Base-by-base conservation (phyloP, 768 basidiomycete genomes). In the Suillus tomentosus region DNA sequence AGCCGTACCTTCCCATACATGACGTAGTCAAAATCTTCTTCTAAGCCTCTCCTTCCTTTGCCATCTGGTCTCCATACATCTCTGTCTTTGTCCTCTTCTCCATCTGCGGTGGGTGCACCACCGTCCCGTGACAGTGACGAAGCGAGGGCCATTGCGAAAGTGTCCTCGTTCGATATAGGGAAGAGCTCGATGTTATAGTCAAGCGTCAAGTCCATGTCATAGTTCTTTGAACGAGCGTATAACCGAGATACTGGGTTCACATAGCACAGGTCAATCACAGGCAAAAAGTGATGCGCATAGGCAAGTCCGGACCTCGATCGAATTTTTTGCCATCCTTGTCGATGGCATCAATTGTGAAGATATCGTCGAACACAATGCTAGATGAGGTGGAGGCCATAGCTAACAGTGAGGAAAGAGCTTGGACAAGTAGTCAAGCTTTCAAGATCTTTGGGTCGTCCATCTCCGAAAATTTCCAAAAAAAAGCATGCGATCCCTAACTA, bases 1-100 rank as follows among this genome's bases (percentile, higher is more conserved):
- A 53, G 39, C 13, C 67, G 64, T 68, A 96, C 95, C 88, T 96
- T 99, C 39, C 96, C 96, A 75, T 94, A 95, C 95, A 98, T 98
- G 68, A 99, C 96, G 81, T 99, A 99, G 72, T 98, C 96, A 72
- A 95, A 99, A 68, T 99, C 95, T 64, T 95, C 91, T 67, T 98
- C 96, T 34, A 99, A 75, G 13, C 89, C 96, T 73, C 85, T 83
- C 68, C 82, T 84, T 15, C 85, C 93, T 77, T 89, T 95, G 43
- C 89, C 89, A 72, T 93, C 92, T 59, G 93, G 93, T 71, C 93
- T 79, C 93, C 93, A 95, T 19, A 90, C 85, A 72, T 91, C 84
- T 62, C 88, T 79, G 68, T 92, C 91, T 74, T 92, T 87, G 70
- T 92, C 91, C 27, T 87, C 87, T 2, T 77, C 77, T 48, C 80